Conservation (phyloP, 2,329 filamentous ascomycete genomes). For the Pseudocercospora pini-densiflorae region DNA sequence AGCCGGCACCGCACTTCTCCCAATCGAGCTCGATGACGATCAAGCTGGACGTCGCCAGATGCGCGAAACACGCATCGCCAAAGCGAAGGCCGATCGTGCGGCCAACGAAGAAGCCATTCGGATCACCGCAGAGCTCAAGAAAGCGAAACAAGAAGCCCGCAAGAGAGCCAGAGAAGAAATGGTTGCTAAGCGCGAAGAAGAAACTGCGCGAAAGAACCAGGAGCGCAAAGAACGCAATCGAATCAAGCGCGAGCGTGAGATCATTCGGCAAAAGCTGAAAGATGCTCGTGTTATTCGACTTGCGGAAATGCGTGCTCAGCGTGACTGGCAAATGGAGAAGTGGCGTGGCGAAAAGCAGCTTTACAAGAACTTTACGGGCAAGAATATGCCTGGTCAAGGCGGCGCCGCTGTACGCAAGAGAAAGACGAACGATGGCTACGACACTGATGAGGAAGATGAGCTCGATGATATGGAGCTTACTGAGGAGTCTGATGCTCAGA, state of each 20-base stretch:
- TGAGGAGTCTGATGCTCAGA: conserved; percentile 15
- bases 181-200: conserved; percentile 15
- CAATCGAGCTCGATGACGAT: conserved; percentile 49
- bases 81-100: conserved; percentile 33
- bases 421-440: conserved; percentile 21
- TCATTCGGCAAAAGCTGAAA: conserved; percentile 15
- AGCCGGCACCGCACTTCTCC: conserved; percentile 50
- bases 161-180: conserved; percentile 25
- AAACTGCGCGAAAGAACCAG: conserved; percentile 19
- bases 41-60: conserved; percentile 44
- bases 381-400: conserved; percentile 14
- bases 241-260: conserved; percentile 24
- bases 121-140: conserved; percentile 26
- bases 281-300: conserved; percentile 14
- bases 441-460: conserved; percentile 19
- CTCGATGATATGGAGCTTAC: conserved; percentile 6
- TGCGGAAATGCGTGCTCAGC: conserved; percentile 24
- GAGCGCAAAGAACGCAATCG: conserved; percentile 22
- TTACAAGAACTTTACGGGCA: conserved; percentile 29
- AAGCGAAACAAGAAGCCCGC: conserved; percentile 20
- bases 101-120: conserved; percentile 23
- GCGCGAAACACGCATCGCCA: conserved; percentile 35
- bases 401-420: not conserved
- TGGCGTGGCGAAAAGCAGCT: conserved; percentile 25
- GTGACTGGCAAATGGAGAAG: conserved; percentile 28